Evolutionary conservation across 2,329 filamentous ascomycete genomes (phyloP), one percentile per base, ranked within the genome.

Genomic region (Hortaea sp.): DNA sequence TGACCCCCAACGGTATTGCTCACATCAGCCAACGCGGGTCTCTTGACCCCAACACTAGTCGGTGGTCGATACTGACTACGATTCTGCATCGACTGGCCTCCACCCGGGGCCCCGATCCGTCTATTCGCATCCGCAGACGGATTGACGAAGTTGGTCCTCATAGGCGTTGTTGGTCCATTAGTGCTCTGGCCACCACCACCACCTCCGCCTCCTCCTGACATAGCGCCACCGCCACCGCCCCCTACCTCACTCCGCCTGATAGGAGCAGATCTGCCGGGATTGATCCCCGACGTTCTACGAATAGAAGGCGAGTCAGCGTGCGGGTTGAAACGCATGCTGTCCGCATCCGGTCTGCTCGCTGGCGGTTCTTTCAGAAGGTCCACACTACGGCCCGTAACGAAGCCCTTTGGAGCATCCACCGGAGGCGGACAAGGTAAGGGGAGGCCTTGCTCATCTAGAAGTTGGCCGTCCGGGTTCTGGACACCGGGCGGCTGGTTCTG

Each of bases 201-300:
- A 11, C 27, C 29, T 9, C 40, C 40, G 20, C 30, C 20, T n/a
- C 35, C 27, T 30, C 13, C 12, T 20, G 20, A 35, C 9, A 46
- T 37, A 10, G 37, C 41, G 32, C 5, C 37, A 20, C 37, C 44
- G 27, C 38, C 40, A 20, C 47, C 37, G 37, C 46, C 48, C 32
- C 43, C 46, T 31, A 56, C 29, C 5, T 46, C 45, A 11, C 49
- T 39, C n/a, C 75, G 77, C 4, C 75, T 76, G 1, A 95, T 69
- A 0, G 88, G 87, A 44, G 83, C 82, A 4, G 85, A 89, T 43
- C 79, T 82, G 20, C 70, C 80, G 60, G 94, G 87, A 58, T 95
- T 88, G 35, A 95, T 77, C 2, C 89, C 89, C 0, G 85, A 84
- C 0, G 90, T 95, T 62, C 90, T 89, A 50, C 87, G 79, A 60